Evolutionary conservation across 495 filamentous ascomycete genomes (phyloP).

Genomic region (Rusavskia elegans): DNA sequence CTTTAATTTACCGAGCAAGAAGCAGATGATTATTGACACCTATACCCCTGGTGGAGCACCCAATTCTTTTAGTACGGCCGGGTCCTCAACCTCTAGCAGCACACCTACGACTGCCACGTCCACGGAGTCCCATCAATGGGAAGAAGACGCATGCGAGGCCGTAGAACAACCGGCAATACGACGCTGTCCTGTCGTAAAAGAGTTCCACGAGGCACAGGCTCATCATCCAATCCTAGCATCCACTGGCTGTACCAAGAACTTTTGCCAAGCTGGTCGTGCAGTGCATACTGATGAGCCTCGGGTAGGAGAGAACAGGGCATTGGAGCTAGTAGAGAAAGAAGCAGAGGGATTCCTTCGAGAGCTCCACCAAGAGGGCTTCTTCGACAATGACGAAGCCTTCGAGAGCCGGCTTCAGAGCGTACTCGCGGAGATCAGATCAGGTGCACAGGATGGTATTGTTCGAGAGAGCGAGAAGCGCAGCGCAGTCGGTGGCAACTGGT

Average conservation of each 20-base stretch:
- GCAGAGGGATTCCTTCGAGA: slow-evolving; percentile 10
- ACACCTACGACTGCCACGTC: background rate
- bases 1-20: no score
- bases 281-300: slow-evolving; percentile 15
- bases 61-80: no score
- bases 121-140: background rate
- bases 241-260: slow-evolving; percentile 15
- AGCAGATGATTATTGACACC: no score
- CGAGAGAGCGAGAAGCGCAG: background rate
- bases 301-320: slow-evolving; percentile 13
- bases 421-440: slow-evolving; percentile 5
- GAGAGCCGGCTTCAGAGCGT: slow-evolving; percentile 7
- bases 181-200: background rate
- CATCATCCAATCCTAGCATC: slow-evolving; percentile 11
- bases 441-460: slow-evolving; percentile 3
- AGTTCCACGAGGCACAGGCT: slow-evolving; percentile 2
- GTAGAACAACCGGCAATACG: background rate
- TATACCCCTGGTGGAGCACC: no score
- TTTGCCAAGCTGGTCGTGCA: slow-evolving; percentile 16
- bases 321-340: slow-evolving; percentile 12
- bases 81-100: no score
- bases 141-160: background rate
- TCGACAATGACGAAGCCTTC: slow-evolving; percentile 7
- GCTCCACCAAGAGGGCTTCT: slow-evolving; percentile 9
- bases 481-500: slow-evolving; percentile 9